Evolutionary conservation across 2,329 filamentous ascomycete genomes (phyloP).

Genomic region (Gnomoniopsis sp.): DNA sequence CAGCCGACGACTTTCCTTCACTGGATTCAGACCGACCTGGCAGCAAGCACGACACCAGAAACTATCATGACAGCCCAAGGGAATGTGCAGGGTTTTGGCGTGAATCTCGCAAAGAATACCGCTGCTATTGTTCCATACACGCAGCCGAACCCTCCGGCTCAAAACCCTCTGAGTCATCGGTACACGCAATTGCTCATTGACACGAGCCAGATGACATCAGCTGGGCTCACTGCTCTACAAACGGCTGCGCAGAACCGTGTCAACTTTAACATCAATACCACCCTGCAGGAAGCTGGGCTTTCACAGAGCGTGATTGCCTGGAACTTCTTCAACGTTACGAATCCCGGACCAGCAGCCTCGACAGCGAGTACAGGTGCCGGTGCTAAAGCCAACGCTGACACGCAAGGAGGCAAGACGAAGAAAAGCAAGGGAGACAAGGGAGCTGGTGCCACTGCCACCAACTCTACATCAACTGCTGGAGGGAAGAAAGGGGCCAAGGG

Average conservation of each 20-base stretch:
- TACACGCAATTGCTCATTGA: conserved; percentile 37
- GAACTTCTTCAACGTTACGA: conserved; percentile 33
- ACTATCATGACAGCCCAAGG: conserved; percentile 15
- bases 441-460: not conserved
- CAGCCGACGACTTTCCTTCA: conserved; percentile 35
- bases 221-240: conserved; percentile 24
- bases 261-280: conserved; percentile 24
- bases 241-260: conserved; percentile 23
- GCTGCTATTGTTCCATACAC: conserved; percentile 30
- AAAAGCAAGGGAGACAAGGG: not conserved
- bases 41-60: conserved; percentile 21
- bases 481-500: not conserved
- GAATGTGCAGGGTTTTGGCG: conserved; percentile 25
- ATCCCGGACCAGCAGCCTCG: conserved; percentile 22
- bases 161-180: conserved; percentile 33
- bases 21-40: conserved; percentile 40
- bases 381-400: too few relatives aligned
- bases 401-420: too few relatives aligned
- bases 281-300: conserved; percentile 26
- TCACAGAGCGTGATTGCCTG: conserved; percentile 30
- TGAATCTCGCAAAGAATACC: conserved; percentile 27
- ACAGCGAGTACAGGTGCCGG: not conserved
- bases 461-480: not conserved
- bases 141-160: conserved; percentile 34
- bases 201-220: conserved; percentile 27